Conservation (phyloP, 106 monocot genomes). For the Xerophyta viscosa region DNA sequence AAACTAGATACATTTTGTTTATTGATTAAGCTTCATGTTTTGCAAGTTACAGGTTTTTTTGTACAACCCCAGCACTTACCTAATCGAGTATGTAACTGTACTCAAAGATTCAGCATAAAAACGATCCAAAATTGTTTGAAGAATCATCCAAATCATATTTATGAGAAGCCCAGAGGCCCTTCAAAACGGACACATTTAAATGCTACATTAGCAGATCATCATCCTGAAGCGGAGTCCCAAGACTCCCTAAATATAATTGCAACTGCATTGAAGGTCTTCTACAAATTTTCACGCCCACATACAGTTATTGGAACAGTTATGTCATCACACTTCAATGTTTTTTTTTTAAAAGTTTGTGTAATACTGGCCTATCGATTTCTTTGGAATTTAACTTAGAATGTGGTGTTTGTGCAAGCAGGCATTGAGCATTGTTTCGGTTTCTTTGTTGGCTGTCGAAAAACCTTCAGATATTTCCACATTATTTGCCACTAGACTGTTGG, state of each 20-base stretch:
- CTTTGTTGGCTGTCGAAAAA: constrained; percentile 71
- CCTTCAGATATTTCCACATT: constrained; percentile 71
- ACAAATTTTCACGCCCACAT: constrained; percentile 85
- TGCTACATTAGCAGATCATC: constrained; percentile 34
- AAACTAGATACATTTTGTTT: background rate
- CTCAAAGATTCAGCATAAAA: constrained; percentile 6
- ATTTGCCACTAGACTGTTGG: constrained; percentile 65
- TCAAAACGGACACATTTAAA: constrained; percentile 9
- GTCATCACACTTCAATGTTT: constrained; percentile 5
- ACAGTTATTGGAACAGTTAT: constrained; percentile 99
- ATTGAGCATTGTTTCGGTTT: constrained; percentile 86
- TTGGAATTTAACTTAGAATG: too few relatives aligned
- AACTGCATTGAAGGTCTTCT: constrained; percentile 53
- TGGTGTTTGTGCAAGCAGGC: constrained; percentile 37
- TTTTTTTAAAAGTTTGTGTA: background rate
- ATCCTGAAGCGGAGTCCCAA: constrained; percentile 54
- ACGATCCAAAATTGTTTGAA: constrained; percentile 9
- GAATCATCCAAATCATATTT: background rate
- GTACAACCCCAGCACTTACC: constrained; percentile 13
- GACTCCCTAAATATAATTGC: constrained; percentile 19
- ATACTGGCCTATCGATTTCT: too few relatives aligned
- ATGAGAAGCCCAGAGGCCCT: constrained; percentile 7
- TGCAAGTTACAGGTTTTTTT: constrained; percentile 15
- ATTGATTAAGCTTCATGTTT: background rate
- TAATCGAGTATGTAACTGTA: constrained; percentile 1